Evolutionary conservation across 83 land plant genomes (phyloP).

Genomic region (Diphasiastrum complanatum): DNA sequence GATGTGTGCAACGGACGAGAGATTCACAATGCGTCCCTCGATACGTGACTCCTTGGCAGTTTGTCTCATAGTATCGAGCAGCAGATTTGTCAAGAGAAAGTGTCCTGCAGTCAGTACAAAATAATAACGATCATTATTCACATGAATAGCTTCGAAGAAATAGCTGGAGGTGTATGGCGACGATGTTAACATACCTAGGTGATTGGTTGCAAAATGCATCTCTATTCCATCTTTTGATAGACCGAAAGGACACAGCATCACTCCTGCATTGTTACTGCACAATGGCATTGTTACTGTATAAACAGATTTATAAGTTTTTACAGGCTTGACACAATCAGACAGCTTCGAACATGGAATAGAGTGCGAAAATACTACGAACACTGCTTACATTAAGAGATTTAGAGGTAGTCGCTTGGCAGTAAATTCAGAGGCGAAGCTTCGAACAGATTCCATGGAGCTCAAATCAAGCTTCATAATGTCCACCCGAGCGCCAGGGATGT

Average conservation of each 20-base stretch:
- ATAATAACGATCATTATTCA: background rate
- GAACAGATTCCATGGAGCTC: slow-evolving; percentile 9
- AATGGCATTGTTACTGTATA: background rate
- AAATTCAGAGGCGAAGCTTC: background rate
- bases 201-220: slow-evolving; percentile 2
- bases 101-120: background rate
- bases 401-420: background rate
- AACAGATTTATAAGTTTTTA: background rate
- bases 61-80: slow-evolving; percentile 8
- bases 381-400: slow-evolving; percentile 11
- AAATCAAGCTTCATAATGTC: slow-evolving; percentile 1
- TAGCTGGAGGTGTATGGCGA: background rate
- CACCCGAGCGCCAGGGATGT: background rate
- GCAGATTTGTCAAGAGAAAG: slow-evolving; percentile 11
- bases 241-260: background rate
- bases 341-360: background rate
- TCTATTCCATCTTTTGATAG: background rate
- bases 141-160: background rate
- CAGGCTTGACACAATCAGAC: background rate
- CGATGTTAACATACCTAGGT: background rate
- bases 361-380: background rate
- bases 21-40: slow-evolving; percentile 12
- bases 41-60: slow-evolving; percentile 1
- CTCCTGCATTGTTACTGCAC: slow-evolving; percentile 1
- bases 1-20: slow-evolving; percentile 6